These are phyloP conservation scores for Quercus engelmannii DNA, from an alignment of 306 rosid genomes.

Conservation along the genomic window DNA sequence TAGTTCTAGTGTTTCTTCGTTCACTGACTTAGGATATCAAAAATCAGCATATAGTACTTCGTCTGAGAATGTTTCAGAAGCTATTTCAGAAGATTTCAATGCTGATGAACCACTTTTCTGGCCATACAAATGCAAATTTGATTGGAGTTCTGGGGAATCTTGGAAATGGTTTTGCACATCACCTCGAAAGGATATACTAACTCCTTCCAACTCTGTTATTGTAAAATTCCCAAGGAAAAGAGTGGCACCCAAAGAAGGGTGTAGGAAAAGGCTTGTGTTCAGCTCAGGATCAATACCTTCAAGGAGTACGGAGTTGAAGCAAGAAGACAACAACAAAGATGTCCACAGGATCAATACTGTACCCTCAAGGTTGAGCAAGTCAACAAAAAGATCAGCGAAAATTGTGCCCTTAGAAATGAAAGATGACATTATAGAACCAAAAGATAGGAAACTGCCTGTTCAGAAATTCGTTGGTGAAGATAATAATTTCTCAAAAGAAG, in stretches of 20 bases:
- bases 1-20: constrained; percentile 4
- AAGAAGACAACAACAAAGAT: constrained; percentile 3
- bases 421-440: background rate
- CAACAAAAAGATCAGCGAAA: constrained; percentile 15
- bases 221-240: background rate
- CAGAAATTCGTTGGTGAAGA: background rate
- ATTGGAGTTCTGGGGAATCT: constrained; percentile 30
- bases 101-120: constrained; percentile 49
- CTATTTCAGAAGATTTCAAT: constrained; percentile 11
- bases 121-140: constrained; percentile 39
- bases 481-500: background rate
- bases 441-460: background rate
- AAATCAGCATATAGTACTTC: constrained; percentile 4
- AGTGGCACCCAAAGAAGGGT: background rate
- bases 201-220: background rate
- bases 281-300: constrained; percentile 18
- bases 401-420: background rate
- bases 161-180: constrained; percentile 40
- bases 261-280: constrained; percentile 18
- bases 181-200: constrained; percentile 15
- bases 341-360: background rate
- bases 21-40: background rate
- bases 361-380: constrained; percentile 28
- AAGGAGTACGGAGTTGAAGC: constrained; percentile 1
- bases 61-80: constrained; percentile 12